phyloP scores from a whole-genome alignment of 176 grass and related monocot species.

The Carex parvula region DNA sequence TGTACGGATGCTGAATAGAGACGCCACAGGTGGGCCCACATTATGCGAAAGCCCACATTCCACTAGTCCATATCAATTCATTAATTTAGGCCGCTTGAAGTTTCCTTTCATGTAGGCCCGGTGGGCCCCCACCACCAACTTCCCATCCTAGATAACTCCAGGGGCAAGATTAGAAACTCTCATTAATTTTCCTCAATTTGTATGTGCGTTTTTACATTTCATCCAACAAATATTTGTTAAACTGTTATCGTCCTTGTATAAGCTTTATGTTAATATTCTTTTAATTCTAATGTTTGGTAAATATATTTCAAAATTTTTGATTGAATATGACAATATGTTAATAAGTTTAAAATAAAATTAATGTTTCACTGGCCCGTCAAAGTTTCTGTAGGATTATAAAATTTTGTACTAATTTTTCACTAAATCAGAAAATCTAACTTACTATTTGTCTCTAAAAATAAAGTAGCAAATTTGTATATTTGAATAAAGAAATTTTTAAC shows the following conservation, averaged over 20 bases:
- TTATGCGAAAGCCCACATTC: conserved; percentile 10
- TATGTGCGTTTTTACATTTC: too few relatives aligned
- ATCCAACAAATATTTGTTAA: not conserved
- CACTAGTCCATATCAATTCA: conserved; percentile 1
- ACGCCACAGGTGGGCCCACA: conserved; percentile 27
- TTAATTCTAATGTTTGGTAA: not conserved
- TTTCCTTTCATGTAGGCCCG: conserved; percentile 20
- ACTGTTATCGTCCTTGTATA: not conserved
- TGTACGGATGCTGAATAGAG: conserved; percentile 26
- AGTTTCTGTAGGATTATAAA: not conserved
- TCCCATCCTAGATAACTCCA: not conserved
- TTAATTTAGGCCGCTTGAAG: conserved; percentile 11
- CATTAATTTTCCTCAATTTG: not conserved
- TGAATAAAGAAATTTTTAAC: too few relatives aligned
- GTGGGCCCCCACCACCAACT: conserved; percentile 16
- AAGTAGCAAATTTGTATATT: too few relatives aligned
- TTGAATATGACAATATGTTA: not conserved
- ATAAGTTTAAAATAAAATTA: not conserved
- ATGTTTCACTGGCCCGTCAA: not conserved
- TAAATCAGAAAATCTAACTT: too few relatives aligned
- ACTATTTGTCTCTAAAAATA: too few relatives aligned
- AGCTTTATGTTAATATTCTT: too few relatives aligned
- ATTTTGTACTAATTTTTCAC: too few relatives aligned
- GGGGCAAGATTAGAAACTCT: not conserved
- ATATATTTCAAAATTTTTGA: not conserved